phyloP scores from a whole-genome alignment of 1,284 basidiomycete species.

The Ganoderma multipileum region DNA sequence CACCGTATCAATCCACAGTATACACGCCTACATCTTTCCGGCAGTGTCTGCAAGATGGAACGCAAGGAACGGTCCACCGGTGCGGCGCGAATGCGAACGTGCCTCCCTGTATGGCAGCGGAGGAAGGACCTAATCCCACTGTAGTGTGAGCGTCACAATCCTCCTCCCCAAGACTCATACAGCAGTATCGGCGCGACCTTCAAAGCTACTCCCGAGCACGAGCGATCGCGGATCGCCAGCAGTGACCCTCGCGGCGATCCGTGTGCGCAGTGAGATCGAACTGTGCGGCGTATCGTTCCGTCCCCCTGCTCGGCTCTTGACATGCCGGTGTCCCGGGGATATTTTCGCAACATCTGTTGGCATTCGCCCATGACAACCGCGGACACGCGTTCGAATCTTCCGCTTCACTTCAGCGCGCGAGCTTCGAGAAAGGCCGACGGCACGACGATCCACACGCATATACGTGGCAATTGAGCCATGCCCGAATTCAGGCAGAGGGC shows the following conservation, averaged over 20 bases:
- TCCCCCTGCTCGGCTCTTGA: not conserved
- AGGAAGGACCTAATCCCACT: not conserved
- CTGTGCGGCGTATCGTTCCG: not conserved
- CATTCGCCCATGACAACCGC: not conserved
- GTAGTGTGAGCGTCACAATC: too few species aligned
- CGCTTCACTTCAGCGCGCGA: not conserved
- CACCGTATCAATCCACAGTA: not conserved
- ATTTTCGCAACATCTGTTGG: not conserved
- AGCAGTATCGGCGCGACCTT: not conserved
- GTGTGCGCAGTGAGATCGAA: not conserved
- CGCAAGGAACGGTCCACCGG: not conserved
- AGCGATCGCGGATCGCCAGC: too few species aligned
- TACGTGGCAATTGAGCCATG: not conserved
- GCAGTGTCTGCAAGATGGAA: not conserved
- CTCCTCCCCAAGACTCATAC: not conserved
- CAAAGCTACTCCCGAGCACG: not conserved
- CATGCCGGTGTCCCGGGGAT: not conserved
- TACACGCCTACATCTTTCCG: not conserved
- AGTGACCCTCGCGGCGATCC: too few species aligned
- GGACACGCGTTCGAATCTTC: not conserved
- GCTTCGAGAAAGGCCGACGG: not conserved
- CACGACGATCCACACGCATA: not conserved
- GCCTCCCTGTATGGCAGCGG: not conserved
- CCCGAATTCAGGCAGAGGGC: not conserved
- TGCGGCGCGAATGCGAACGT: not conserved